Percentiles rank a stretch among this genome's conserved stretches.
phyloP scores from a whole-genome alignment of 2,329 filamentous ascomycete genomes.

The Clonostachys chloroleuca region DNA sequence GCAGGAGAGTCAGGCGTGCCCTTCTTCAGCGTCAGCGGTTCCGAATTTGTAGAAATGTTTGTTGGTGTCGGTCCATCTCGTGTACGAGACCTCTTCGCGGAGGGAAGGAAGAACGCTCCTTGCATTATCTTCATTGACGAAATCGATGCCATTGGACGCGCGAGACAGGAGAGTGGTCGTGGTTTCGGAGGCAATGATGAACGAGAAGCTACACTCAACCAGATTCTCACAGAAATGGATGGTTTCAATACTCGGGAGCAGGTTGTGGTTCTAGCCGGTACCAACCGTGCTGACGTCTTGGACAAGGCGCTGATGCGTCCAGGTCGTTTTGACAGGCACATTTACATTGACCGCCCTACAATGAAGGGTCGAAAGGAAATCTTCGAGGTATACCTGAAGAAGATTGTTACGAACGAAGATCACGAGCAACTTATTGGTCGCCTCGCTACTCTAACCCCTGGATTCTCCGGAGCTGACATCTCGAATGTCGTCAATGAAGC shows the following conservation, averaged over 20 bases:
- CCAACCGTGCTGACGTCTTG: slow-evolving; percentile 89
- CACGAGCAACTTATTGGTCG: slow-evolving; percentile 83
- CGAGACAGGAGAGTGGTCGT: slow-evolving; percentile 70
- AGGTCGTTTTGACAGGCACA: slow-evolving; percentile 95
- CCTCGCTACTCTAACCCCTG: slow-evolving; percentile 86
- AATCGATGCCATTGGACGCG: slow-evolving; percentile 95
- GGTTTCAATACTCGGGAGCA: slow-evolving; percentile 97
- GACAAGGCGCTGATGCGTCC: slow-evolving; percentile 96
- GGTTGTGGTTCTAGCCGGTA: slow-evolving; percentile 94
- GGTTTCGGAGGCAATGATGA: slow-evolving; percentile 89
- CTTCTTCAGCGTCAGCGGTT: slow-evolving; percentile 97
- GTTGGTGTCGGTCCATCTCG: slow-evolving; percentile 96
- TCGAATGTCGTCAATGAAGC: slow-evolving; percentile 98
- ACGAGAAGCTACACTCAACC: slow-evolving; percentile 93
- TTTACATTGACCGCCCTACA: slow-evolving; percentile 88
- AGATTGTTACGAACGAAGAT: slow-evolving; percentile 91
- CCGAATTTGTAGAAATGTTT: slow-evolving; percentile 99
- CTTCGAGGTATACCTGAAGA: slow-evolving; percentile 89
- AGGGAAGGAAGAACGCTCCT: slow-evolving; percentile 89
- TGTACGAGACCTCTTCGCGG: slow-evolving; percentile 91
- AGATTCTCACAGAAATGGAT: slow-evolving; percentile 99
- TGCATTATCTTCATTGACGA: slow-evolving; percentile 99
- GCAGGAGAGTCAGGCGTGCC: slow-evolving; percentile 95
- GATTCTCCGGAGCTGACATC: slow-evolving; percentile 96
- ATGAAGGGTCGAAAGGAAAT: slow-evolving; percentile 97